Evolutionary conservation across 768 basidiomycete genomes (phyloP).

Genomic region (Suillus fuscotomentosus): DNA sequence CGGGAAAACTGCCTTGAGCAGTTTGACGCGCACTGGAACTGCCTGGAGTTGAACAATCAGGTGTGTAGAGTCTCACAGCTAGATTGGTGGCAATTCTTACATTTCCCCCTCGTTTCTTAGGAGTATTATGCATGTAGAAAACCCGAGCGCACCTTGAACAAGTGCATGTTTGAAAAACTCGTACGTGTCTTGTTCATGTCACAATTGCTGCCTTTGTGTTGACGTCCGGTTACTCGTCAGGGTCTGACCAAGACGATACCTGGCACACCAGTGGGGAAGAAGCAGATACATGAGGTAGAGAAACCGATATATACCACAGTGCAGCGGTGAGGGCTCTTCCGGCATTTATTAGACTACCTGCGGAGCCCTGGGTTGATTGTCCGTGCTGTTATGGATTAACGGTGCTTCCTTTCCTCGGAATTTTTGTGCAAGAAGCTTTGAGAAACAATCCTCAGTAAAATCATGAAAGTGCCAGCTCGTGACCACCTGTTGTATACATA

Average conservation of each 20-base stretch:
- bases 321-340: conserved; percentile 62
- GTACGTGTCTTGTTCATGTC: conserved; percentile 46
- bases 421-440: neutral
- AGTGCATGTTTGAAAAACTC: conserved; percentile 95
- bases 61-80: conserved; percentile 41
- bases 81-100: neutral
- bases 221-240: conserved; percentile 38
- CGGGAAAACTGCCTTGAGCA: conserved; percentile 85
- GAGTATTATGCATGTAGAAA: conserved; percentile 89
- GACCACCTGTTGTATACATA: neutral
- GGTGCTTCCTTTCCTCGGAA: neutral
- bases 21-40: conserved; percentile 92
- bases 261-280: conserved; percentile 77
- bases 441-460: neutral
- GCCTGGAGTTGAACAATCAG: conserved; percentile 93
- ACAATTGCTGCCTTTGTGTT: neutral
- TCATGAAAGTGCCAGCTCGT: neutral
- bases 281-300: conserved; percentile 86
- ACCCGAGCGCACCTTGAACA: conserved; percentile 83
- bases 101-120: conserved; percentile 38
- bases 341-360: neutral
- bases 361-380: neutral
- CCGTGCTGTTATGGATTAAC: neutral
- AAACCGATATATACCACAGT: conserved; percentile 79
- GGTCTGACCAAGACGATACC: conserved; percentile 91